These are phyloP conservation scores for Leishmania arabica DNA, from an alignment of 208 protist genomes.

Conservation along the genomic window DNA sequence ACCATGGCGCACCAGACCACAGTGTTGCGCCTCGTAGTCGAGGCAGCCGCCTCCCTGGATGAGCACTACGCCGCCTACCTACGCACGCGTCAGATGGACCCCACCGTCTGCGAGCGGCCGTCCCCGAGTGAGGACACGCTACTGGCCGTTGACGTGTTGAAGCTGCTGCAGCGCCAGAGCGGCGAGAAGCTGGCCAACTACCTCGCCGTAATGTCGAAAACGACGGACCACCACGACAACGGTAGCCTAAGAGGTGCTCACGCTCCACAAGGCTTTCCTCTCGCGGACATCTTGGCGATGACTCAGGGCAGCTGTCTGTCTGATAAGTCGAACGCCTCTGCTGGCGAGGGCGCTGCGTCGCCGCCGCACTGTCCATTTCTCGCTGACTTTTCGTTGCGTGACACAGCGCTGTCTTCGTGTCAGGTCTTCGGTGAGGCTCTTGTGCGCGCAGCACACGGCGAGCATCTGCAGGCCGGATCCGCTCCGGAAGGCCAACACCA, in stretches of 20 bases:
- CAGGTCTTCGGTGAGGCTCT: slow-evolving; percentile 29
- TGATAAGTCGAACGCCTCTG: too few species aligned
- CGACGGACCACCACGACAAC: not conserved
- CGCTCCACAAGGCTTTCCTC: not conserved
- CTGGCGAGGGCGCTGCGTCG: not conserved
- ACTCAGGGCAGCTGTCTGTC: not conserved
- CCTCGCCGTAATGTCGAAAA: not conserved
- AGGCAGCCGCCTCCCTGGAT: not conserved
- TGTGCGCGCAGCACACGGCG: slow-evolving; percentile 22
- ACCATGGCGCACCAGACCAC: slow-evolving; percentile 32
- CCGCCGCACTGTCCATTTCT: not conserved
- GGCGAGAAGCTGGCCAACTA: not conserved
- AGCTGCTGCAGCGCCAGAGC: slow-evolving; percentile 8
- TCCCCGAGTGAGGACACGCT: slow-evolving; percentile 16
- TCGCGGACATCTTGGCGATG: not conserved
- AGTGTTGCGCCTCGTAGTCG: not conserved
- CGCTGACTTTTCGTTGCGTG: slow-evolving; percentile 22
- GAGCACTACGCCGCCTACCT: slow-evolving; percentile 16
- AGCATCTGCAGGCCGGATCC: not conserved
- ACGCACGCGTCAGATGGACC: slow-evolving; percentile 18
- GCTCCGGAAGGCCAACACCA: not conserved
- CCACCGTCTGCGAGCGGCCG: slow-evolving; percentile 3
- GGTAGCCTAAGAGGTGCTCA: too few species aligned
- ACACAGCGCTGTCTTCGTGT: slow-evolving; percentile 26
- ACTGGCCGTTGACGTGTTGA: slow-evolving; percentile 20